These are phyloP conservation scores for Gymnopus androsaceus DNA, from an alignment of 1,284 basidiomycete genomes.

Conservation along the genomic window DNA sequence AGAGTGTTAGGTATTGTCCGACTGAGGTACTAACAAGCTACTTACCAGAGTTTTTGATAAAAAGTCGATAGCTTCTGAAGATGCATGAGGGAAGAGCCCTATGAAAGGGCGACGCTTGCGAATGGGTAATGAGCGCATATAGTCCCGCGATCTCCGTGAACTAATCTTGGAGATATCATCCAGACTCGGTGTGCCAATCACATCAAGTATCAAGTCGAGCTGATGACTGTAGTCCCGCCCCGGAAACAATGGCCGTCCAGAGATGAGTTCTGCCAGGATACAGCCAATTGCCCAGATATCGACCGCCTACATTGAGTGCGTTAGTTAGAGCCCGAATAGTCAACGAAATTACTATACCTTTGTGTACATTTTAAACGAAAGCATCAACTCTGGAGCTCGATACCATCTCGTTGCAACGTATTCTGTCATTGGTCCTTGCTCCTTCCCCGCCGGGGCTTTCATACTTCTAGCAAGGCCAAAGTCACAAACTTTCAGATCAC, in stretches of 20 bases:
- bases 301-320: conserved; percentile 52
- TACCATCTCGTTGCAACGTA: conserved; percentile 88
- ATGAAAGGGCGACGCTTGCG: conserved; percentile 64
- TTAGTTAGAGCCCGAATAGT: neutral
- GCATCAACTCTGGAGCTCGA: conserved; percentile 86
- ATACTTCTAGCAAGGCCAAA: conserved; percentile 90
- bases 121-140: conserved; percentile 78
- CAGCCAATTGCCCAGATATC: conserved; percentile 89
- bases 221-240: conserved; percentile 90
- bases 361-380: conserved; percentile 86
- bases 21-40: neutral
- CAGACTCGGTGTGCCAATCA: conserved; percentile 85
- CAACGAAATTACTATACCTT: conserved; percentile 41
- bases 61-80: conserved; percentile 81
- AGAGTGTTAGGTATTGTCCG: neutral
- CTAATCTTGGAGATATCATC: conserved; percentile 90
- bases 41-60: conserved; percentile 77
- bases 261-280: conserved; percentile 86
- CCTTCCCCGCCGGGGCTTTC: conserved; percentile 82
- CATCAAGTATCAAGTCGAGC: conserved; percentile 81
- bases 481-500: conserved; percentile 94
- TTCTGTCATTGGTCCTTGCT: conserved; percentile 83
- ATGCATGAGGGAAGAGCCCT: conserved; percentile 69
- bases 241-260: conserved; percentile 80
- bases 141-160: conserved; percentile 80